These are phyloP conservation scores for Phylloporus arenicola DNA, from an alignment of 768 basidiomycete species.

Conservation along the genomic window DNA sequence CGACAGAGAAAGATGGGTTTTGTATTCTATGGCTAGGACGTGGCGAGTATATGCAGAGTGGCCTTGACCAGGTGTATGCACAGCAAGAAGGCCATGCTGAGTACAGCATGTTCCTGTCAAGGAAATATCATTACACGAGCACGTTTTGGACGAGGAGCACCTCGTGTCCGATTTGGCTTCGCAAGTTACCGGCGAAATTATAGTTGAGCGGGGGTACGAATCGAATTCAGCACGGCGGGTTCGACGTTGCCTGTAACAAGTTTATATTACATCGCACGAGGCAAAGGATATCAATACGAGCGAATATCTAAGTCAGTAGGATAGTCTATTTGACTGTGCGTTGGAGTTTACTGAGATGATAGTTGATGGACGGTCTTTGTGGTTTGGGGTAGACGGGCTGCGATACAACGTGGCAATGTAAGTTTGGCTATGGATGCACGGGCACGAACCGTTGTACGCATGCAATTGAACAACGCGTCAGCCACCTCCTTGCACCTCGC, in stretches of 20 bases:
- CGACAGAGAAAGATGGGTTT: conserved; percentile 8
- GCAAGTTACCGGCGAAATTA: not conserved
- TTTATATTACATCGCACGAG: conserved; percentile 17
- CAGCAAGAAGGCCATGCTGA: conserved; percentile 11
- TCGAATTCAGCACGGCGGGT: too few relatives aligned
- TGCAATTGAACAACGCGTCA: conserved; percentile 66
- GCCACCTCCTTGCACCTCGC: conserved; percentile 55
- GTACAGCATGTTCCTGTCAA: conserved; percentile 17
- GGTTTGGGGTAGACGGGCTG: conserved; percentile 65
- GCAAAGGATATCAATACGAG: conserved; percentile 10
- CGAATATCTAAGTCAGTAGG: conserved; percentile 18
- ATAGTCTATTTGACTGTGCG: conserved; percentile 62
- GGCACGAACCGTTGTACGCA: conserved; percentile 73
- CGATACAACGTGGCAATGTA: not conserved
- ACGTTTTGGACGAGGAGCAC: not conserved
- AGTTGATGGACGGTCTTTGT: conserved; percentile 80
- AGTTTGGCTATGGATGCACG: not conserved
- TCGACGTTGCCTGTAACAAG: conserved; percentile 8
- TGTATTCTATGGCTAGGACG: conserved; percentile 17
- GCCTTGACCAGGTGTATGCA: conserved; percentile 8
- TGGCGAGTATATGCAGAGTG: conserved; percentile 12
- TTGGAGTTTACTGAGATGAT: conserved; percentile 76
- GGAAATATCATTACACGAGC: not conserved
- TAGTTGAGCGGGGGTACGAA: not conserved
- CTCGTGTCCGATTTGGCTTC: not conserved